phyloP scores from a whole-genome alignment of 495 filamentous ascomycete species.

The Xylaria sp. region DNA sequence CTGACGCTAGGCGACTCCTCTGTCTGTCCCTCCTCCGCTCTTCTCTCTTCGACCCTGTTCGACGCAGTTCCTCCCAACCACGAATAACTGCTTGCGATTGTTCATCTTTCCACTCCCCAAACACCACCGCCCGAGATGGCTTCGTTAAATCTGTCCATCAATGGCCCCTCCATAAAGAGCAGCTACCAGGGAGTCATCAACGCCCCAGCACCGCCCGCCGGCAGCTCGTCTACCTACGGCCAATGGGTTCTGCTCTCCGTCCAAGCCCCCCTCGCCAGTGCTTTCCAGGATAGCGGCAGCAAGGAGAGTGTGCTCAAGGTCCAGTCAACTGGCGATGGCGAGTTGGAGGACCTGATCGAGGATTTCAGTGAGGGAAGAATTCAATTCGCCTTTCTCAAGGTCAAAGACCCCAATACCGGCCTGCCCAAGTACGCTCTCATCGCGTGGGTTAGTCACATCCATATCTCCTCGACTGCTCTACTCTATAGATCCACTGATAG shows the following conservation, averaged over 20 bases:
- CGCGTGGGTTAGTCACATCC: conserved; percentile 66
- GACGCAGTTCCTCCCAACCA: conserved; percentile 14
- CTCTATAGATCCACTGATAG: conserved; percentile 23
- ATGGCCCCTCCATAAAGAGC: conserved; percentile 89
- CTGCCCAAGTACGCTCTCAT: conserved; percentile 93
- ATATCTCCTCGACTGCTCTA: conserved; percentile 39
- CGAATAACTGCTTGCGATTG: conserved; percentile 10
- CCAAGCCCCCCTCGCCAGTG: conserved; percentile 85
- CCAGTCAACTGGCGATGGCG: conserved; percentile 90
- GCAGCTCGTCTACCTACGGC: conserved; percentile 62
- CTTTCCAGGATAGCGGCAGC: conserved; percentile 82
- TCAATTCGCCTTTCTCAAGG: conserved; percentile 95
- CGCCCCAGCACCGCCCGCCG: conserved; percentile 65
- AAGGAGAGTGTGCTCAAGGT: conserved; percentile 97
- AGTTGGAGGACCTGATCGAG: conserved; percentile 92
- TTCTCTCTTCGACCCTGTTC: conserved; percentile 17
- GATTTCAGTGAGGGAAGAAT: conserved; percentile 96
- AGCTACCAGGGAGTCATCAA: conserved; percentile 92
- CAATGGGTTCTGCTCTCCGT: conserved; percentile 92
- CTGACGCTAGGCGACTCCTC: background rate
- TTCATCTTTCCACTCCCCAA: conserved; percentile 10
- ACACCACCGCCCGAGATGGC: conserved; percentile 66
- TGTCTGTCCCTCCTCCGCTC: background rate
- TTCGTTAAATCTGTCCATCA: conserved; percentile 86
- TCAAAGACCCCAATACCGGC: conserved; percentile 91